Base-by-base conservation (phyloP, 2,329 filamentous ascomycete genomes). In the Calonectria multiphialidica region DNA sequence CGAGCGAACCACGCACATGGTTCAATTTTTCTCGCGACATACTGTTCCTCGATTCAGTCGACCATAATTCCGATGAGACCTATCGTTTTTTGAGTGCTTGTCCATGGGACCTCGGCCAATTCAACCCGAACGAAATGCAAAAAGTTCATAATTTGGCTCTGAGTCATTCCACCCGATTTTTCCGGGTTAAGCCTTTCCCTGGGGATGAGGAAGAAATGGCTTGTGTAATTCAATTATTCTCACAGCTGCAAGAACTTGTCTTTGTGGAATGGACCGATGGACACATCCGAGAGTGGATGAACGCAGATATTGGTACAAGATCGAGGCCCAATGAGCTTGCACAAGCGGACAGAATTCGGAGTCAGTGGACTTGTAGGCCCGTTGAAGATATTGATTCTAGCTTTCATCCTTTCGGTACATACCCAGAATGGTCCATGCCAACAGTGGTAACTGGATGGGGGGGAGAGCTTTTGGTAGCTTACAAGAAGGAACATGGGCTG, bases 21-120 rank as follows among this genome's bases (percentile, higher is more conserved):
- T 62, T 62, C 37, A 25, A 62, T 44, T 62, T 62, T 62, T 18
- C 15, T 7, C 57, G 57, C 12, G 53, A 57, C n/a, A 23, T 18
- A 10, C 40, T 57, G 21, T 40, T 57, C n/a, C 0, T 23, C 10
- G 2, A 12, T 23, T 2, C 3, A 4, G 12, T 2, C 2, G 5
- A 1, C 12, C 25, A 37, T 7, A 8, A 18, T n/a, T 1, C 1
- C 5, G n/a, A 40, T 0, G 33, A 18, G 16, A 2, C 18, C n/a
- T n/a, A 23, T 21, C n/a, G n/a, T 2, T 25, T 57, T 37, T 3
- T 57, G 6, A 57, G 30, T 7, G n/a, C 5, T 9, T 7, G 53
- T 21, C 2, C 12, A 40, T 57, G 53, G 53, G 33, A 37, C 13
- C 9, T 40, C 21, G 33, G 53, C 9, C 53, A 57, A 21, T 40